Percentiles rank a stretch among this genome's conserved stretches.
Conservation (phyloP, 148 eudicot species). For the Pharnaceum exiguum region DNA sequence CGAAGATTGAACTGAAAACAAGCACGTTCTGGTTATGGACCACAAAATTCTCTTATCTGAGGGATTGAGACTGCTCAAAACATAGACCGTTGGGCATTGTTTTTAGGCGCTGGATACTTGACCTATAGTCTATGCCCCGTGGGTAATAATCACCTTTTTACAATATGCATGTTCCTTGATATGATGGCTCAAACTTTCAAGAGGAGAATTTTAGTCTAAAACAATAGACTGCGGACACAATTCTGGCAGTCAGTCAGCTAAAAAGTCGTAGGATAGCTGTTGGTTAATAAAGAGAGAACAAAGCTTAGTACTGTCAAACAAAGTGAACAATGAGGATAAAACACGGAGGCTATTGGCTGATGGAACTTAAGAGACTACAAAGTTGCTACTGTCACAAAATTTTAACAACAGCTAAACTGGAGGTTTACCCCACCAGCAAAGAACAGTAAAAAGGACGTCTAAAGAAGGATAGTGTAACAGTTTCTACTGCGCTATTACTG, state of each 20-base stretch:
- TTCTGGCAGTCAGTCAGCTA: not conserved
- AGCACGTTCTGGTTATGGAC: slow-evolving; percentile 16
- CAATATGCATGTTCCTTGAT: slow-evolving; percentile 7
- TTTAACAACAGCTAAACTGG: not conserved
- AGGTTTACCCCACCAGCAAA: not conserved
- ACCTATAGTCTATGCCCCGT: slow-evolving; percentile 12
- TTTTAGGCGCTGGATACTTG: slow-evolving; percentile 5
- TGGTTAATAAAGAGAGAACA: slow-evolving; percentile 10
- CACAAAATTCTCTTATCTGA: slow-evolving; percentile 4
- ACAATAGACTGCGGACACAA: not conserved
- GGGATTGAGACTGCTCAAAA: slow-evolving; percentile 20
- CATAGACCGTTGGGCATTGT: slow-evolving; percentile 17
- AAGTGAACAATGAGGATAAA: not conserved
- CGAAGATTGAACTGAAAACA: not conserved
- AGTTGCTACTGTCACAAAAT: not conserved
- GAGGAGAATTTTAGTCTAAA: not conserved
- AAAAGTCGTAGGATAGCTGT: slow-evolving; percentile 3
- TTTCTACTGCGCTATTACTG: too few relatives aligned
- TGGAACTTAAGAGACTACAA: not conserved
- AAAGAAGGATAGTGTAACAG: too few relatives aligned
- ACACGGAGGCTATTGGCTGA: not conserved
- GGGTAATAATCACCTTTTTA: slow-evolving; percentile 17
- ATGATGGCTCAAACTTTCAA: slow-evolving; percentile 7
- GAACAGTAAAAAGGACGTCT: too few relatives aligned
- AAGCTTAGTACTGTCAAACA: not conserved